phyloP scores from a whole-genome alignment of 768 basidiomycete species.

The Phylloporus rhodoxanthus region DNA sequence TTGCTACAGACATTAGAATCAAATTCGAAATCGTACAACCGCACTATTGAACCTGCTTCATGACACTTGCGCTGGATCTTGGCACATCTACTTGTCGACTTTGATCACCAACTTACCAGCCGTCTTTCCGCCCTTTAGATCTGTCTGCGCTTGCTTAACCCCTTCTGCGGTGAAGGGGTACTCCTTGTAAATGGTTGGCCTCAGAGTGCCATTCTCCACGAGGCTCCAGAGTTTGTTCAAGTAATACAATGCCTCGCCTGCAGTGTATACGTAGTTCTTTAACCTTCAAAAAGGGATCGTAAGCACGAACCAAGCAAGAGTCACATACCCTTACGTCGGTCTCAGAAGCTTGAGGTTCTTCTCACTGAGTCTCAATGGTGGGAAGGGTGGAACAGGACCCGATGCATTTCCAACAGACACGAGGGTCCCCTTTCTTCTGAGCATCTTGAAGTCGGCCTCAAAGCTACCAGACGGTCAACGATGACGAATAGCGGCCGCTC shows the following conservation, averaged over 20 bases:
- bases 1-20: background rate
- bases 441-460: constrained; percentile 73
- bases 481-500: background rate
- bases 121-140: constrained; percentile 72
- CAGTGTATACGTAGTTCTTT: constrained; percentile 64
- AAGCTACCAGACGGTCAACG: constrained; percentile 40
- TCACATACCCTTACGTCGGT: constrained; percentile 50
- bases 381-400: constrained; percentile 72
- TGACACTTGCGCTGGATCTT: background rate
- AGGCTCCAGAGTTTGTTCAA: constrained; percentile 57
- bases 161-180: constrained; percentile 85
- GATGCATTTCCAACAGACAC: constrained; percentile 92
- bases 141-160: constrained; percentile 67
- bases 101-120: constrained; percentile 84
- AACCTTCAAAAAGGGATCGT: constrained; percentile 40
- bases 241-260: constrained; percentile 69
- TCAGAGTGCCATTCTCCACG: constrained; percentile 53
- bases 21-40: constrained; percentile 3
- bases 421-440: constrained; percentile 83
- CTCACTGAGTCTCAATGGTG: constrained; percentile 62
- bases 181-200: constrained; percentile 63
- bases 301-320: background rate
- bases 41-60: background rate
- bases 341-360: constrained; percentile 80
- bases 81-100: constrained; percentile 31